Evolutionary conservation across 78 protist genomes (phyloP), one percentile per base, ranked within the genome.

Genomic region (Andalucia godoyi): DNA sequence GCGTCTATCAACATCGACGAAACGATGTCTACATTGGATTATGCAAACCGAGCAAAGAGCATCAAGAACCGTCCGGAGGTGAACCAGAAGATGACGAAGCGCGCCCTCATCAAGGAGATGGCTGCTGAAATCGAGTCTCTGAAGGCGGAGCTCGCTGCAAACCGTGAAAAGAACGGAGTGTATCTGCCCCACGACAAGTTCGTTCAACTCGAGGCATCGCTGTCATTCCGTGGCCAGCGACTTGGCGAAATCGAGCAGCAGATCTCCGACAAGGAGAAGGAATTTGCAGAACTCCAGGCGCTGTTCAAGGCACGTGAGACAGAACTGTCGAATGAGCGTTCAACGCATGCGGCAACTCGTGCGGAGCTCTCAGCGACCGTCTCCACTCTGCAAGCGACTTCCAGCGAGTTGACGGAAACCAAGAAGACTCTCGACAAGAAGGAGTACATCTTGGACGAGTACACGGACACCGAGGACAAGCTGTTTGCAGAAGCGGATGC

Each of bases 1-100:
- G 9, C 76, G 12, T 7, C 42, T 4, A 0, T 17, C 36, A 55
- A 51, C 66, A 1, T 77, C 4, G 93, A 89, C 4, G 97, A 93
- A 53, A 84, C 94, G 7, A 45, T 79, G 33, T 49, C 74, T 32
- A 89, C 94, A 38, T 76, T 87, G 13, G 95, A 86, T 38, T 89
- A 93, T 49, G 92, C 95, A 29, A 40, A 37, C 53, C 71, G 89
- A 3, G 95, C 95, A 1, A 84, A 87, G 75, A 63, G 38, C 67
- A 89, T 93, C 67, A 58, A 57, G 59, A 91, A 91, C 67, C 34
- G 17, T 15, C 17, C 91, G 17, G 83, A 85, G 49, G 70, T 82
- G 73, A 92, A 92, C 74, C 85, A 75, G 57, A 69, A 18, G 30
- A 50, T 82, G 76, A 80, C 91, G 25, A 77, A 73, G 68, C 81